These are phyloP conservation scores for Vaccinium vitisidaea DNA, from an alignment of 148 eudicot genomes.

Conservation along the genomic window DNA sequence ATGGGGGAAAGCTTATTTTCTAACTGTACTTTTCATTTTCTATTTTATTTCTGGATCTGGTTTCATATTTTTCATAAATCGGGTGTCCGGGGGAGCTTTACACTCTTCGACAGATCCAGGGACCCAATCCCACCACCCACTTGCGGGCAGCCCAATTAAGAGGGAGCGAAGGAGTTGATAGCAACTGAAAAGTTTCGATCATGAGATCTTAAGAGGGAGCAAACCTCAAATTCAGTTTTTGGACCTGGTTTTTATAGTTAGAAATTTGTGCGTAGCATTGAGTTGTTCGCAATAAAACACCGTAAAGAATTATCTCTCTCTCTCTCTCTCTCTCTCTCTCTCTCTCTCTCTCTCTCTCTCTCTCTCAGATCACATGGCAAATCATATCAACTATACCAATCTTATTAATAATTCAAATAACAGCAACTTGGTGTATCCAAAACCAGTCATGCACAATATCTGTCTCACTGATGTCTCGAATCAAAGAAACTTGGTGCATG, in stretches of 20 bases:
- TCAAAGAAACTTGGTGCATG: neutral
- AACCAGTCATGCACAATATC: neutral
- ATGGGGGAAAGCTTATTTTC: neutral
- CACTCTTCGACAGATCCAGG: no score
- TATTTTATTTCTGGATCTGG: neutral
- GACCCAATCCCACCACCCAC: no score
- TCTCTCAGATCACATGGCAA: neutral
- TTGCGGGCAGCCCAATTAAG: no score
- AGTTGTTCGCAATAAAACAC: neutral
- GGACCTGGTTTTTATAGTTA: neutral
- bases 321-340: no score
- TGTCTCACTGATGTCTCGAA: no score
- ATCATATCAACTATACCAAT: neutral
- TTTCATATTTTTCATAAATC: no score
- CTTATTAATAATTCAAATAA: neutral
- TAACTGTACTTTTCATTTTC: neutral
- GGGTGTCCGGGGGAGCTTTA: no score
- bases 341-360: no score
- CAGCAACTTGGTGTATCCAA: neutral
- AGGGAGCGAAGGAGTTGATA: no score
- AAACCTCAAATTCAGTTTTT: neutral
- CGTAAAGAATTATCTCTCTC: neutral
- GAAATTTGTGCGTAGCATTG: neutral
- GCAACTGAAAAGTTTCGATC: no score
- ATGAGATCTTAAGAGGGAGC: no score